These are phyloP conservation scores for Gryganskiella cystojenkinii DNA, from an alignment of 192 early-diverging fungal species.

Conservation along the genomic window DNA sequence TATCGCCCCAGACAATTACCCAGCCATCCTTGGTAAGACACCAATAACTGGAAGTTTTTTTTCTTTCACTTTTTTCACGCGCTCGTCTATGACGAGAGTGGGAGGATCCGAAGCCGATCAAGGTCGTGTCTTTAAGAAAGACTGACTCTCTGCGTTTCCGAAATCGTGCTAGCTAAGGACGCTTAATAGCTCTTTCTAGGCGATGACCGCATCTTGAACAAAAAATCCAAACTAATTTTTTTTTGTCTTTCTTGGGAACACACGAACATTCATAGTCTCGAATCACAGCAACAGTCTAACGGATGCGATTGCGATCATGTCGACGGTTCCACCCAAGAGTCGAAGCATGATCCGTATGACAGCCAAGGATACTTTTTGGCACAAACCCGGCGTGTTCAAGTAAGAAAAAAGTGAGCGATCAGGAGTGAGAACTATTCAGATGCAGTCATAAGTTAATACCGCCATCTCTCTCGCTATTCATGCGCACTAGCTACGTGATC, in stretches of 20 bases:
- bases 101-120: too few species aligned
- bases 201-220: too few species aligned
- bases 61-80: too few species aligned
- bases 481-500: constrained; percentile 33
- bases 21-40: constrained; percentile 48
- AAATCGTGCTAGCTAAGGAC: not conserved
- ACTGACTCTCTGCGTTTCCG: too few species aligned
- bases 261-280: too few species aligned
- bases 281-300: constrained; percentile 56
- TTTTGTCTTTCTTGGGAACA: too few species aligned
- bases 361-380: constrained; percentile 56
- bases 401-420: not conserved
- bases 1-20: constrained; percentile 51
- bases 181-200: not conserved
- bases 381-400: constrained; percentile 52
- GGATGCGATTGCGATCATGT: constrained; percentile 47
- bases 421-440: too few species aligned
- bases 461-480: not conserved
- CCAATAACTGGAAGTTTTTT: not conserved
- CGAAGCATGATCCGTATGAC: constrained; percentile 54
- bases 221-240: too few species aligned
- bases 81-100: too few species aligned
- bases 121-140: too few species aligned
- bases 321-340: constrained; percentile 40
- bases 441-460: not conserved